phyloP scores from a whole-genome alignment of 2,329 filamentous ascomycete genomes.

The Juglanconis oblonga region DNA sequence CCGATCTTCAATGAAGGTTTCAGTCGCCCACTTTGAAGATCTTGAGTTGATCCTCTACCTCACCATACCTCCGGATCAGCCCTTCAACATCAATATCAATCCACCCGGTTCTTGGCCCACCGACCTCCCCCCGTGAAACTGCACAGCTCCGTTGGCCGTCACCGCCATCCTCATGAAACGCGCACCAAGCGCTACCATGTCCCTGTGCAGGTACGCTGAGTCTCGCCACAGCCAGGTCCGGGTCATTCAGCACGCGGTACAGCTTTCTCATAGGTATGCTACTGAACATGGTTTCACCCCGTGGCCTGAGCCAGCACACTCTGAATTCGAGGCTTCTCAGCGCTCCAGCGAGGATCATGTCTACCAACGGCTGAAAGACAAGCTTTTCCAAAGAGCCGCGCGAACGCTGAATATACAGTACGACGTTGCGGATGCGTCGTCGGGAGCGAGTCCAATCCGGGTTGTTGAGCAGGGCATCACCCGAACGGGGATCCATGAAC shows the following conservation, averaged over 20 bases:
- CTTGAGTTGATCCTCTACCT: neutral
- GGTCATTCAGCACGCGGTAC: constrained; percentile 41
- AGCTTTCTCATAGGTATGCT: constrained; percentile 27
- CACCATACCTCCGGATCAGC: constrained; percentile 17
- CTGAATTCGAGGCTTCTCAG: constrained; percentile 23
- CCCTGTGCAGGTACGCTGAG: constrained; percentile 33
- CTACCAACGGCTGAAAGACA: constrained; percentile 23
- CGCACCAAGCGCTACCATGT: constrained; percentile 39
- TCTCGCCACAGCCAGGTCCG: constrained; percentile 39
- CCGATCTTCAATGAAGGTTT: neutral
- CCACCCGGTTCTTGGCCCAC: constrained; percentile 12
- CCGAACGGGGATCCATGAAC: neutral
- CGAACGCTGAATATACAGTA: constrained; percentile 22
- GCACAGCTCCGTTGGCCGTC: neutral
- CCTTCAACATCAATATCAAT: constrained; percentile 26
- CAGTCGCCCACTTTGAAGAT: constrained; percentile 9
- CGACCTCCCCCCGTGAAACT: neutral
- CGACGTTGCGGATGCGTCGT: constrained; percentile 20
- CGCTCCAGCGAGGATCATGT: constrained; percentile 26
- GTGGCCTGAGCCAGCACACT: neutral
- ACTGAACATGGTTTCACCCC: constrained; percentile 13
- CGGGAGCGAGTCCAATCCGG: constrained; percentile 7
- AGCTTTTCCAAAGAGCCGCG: constrained; percentile 19
- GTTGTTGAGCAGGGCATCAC: neutral
- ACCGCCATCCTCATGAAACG: constrained; percentile 32